Conservation (phyloP, 768 basidiomycete genomes). For the Lactifluus subvellereus region DNA sequence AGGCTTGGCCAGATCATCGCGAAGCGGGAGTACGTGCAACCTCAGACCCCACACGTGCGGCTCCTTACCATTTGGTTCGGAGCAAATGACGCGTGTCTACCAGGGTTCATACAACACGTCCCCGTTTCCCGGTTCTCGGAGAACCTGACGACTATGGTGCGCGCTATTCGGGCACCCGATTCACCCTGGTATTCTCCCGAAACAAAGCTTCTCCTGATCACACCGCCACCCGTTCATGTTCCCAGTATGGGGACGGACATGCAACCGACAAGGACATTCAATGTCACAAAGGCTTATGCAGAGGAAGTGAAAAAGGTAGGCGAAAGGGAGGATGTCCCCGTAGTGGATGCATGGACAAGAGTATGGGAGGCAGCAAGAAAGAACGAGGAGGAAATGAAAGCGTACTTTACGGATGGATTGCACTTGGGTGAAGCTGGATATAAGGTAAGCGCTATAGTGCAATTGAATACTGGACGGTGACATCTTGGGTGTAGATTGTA, state of each 20-base stretch:
- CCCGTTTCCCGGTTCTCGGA: constrained; percentile 56
- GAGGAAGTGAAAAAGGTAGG: constrained; percentile 62
- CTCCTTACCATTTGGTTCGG: constrained; percentile 89
- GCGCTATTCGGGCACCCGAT: constrained; percentile 52
- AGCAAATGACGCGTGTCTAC: constrained; percentile 76
- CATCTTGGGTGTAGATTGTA: constrained; percentile 43
- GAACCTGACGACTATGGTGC: constrained; percentile 61
- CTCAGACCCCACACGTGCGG: constrained; percentile 51
- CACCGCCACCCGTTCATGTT: constrained; percentile 78
- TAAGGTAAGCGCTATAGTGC: constrained; percentile 40
- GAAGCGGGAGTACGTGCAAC: constrained; percentile 41
- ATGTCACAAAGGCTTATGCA: constrained; percentile 61
- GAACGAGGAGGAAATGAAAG: constrained; percentile 45
- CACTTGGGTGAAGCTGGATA: constrained; percentile 78
- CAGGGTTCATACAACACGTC: constrained; percentile 66
- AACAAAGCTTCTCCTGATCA: constrained; percentile 75
- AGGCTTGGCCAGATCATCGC: constrained; percentile 47
- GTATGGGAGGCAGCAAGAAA: constrained; percentile 72
- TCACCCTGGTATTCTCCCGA: constrained; percentile 63
- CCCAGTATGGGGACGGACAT: constrained; percentile 49
- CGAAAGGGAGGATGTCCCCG: constrained; percentile 45
- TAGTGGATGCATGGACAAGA: constrained; percentile 69
- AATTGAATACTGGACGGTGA: not conserved
- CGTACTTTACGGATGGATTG: constrained; percentile 66
- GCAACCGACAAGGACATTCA: constrained; percentile 55